Base-by-base conservation (phyloP, 331 rosid genomes). In the Pyracantha coccinea region DNA sequence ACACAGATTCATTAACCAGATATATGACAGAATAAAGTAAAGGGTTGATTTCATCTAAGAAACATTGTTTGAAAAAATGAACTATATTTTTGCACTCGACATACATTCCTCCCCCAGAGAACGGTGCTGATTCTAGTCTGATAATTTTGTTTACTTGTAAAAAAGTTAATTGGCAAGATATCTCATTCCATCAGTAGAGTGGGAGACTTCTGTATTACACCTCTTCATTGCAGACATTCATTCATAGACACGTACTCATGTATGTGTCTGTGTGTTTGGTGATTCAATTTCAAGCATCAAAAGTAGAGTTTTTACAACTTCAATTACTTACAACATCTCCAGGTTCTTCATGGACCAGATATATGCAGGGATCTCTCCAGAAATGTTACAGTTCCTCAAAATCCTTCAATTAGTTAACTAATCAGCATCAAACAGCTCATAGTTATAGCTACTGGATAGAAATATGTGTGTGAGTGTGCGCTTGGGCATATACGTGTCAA, bases 321-420 rank as follows among this genome's bases (percentile, higher is more conserved):
- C 10, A 4, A 65, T 31, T 65, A 55, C 77, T 66, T 54, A 72
- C 77, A 88, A 61, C 79, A 64, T 20, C 55, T 6, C 15, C 41
- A 73, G 45, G 25, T 53, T 29, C 17, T 33, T 27, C 75, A 41
- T 54, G 35, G 63, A 13, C 80, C 69, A 68, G 75, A 45, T 60
- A 53, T 33, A 57, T 9, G 0, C 13, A 15, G 72, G 47, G 59
- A 71, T 75, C n/a, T 13, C 47, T 55, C 69, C 71, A 8, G 55
- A 20, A 28, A 77, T 58, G 57, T 69, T 69, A 45, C 72, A 57
- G 52, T 77, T 77, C 65, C 80, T 69, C 28, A 77, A 55, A 15
- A 77, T 66, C 80, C 80, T 77, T 74, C 4, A 15, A 35, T 73
- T 10, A 27, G 15, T 35, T 62, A 16, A 57, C 16, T 2, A 23